These are phyloP conservation scores for Panicum miliaceum DNA, from an alignment of 176 grass and related monocot genomes.

Conservation along the genomic window DNA sequence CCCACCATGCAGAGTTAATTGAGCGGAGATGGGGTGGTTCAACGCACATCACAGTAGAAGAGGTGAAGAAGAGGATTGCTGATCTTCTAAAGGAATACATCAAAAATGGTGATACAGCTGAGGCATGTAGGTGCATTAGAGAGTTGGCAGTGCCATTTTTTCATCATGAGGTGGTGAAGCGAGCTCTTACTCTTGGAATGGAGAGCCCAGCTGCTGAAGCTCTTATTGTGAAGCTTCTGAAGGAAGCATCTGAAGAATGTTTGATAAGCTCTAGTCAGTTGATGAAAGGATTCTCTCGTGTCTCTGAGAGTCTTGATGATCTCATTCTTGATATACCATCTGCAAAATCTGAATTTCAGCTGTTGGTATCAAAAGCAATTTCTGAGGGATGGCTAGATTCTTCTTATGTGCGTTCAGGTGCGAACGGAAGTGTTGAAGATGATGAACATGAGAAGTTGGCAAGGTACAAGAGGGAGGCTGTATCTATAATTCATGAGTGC, in stretches of 20 bases:
- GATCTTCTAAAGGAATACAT: constrained; percentile 92
- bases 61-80: constrained; percentile 82
- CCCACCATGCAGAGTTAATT: constrained; percentile 91
- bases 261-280: constrained; percentile 95
- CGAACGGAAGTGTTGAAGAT: constrained; percentile 51
- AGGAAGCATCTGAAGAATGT: constrained; percentile 84
- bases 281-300: constrained; percentile 80
- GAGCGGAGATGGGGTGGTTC: constrained; percentile 89
- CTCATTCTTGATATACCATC: constrained; percentile 92
- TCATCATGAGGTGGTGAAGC: constrained; percentile 95
- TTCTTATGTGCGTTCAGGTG: constrained; percentile 50
- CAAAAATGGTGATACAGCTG: constrained; percentile 71
- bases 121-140: constrained; percentile 95
- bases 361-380: constrained; percentile 68
- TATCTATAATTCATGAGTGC: constrained; percentile 95
- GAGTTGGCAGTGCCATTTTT: constrained; percentile 91
- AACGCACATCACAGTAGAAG: constrained; percentile 71
- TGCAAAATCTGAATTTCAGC: constrained; percentile 72
- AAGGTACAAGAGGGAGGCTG: constrained; percentile 79
- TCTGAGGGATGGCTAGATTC: constrained; percentile 85
- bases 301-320: constrained; percentile 82
- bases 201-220: constrained; percentile 76
- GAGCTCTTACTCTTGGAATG: constrained; percentile 86
- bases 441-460: constrained; percentile 73
- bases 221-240: constrained; percentile 70